A percentile compares a stretch with the other conserved stretches of the same genome.
Evolutionary conservation across 768 basidiomycete species (phyloP).

Genomic region (Lanmaoa rubissima): DNA sequence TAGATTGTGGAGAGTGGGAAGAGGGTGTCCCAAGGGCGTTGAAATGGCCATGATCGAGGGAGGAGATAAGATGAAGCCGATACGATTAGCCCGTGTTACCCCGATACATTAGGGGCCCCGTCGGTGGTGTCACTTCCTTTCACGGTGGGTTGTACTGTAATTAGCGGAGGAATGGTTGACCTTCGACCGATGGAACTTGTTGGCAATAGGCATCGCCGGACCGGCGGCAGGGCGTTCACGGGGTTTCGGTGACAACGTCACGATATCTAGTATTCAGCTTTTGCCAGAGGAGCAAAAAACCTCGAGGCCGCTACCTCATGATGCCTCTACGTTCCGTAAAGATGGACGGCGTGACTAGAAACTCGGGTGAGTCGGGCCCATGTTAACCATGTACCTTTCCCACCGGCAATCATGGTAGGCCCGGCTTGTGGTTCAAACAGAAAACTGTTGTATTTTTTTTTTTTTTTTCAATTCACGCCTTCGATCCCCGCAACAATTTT

Average conservation of each 20-base stretch:
- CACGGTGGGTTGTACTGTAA: not conserved
- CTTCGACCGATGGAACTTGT: not conserved
- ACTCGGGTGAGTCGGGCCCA: no score
- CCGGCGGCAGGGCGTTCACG: not conserved
- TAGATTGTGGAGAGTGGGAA: conserved; percentile 27
- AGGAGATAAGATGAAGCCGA: not conserved
- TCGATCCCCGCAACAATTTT: no score
- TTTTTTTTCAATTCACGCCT: no score
- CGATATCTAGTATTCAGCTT: not conserved
- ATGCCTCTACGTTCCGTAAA: no score
- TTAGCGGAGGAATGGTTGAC: not conserved
- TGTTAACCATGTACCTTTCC: no score
- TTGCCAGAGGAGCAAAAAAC: not conserved
- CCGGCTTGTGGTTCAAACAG: no score
- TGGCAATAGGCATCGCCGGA: not conserved
- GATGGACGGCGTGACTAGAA: no score
- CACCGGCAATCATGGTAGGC: no score
- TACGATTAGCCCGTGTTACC: not conserved
- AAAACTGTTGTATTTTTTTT: no score
- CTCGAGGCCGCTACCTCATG: not conserved
- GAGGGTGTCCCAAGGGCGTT: not conserved
- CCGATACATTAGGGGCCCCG: not conserved
- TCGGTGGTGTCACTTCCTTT: not conserved
- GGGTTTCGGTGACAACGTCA: no score
- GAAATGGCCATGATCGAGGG: conserved; percentile 8